Conservation (phyloP, 164 flowering plant genomes). For the Vitis riparia region DNA sequence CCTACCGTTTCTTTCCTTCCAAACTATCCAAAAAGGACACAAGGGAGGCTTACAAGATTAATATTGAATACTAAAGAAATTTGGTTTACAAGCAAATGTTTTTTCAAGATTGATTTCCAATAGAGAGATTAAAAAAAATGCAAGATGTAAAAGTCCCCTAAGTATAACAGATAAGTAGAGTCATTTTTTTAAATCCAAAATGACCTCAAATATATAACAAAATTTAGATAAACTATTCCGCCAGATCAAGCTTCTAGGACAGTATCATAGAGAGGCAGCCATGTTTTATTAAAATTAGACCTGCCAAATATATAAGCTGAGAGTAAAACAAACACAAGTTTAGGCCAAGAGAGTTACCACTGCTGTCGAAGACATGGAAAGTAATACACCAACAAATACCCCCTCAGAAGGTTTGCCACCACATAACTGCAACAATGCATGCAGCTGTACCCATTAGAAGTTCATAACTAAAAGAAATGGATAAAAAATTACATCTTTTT, state of each 20-base stretch:
- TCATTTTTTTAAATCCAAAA: no score
- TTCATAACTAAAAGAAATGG: slow-evolving; percentile 1
- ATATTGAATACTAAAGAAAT: no score
- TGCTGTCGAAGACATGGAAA: slow-evolving; percentile 99
- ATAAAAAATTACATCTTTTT: not conserved
- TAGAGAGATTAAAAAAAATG: not conserved
- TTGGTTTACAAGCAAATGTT: no score
- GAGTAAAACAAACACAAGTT: slow-evolving; percentile 1
- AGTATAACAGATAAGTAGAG: no score
- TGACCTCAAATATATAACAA: not conserved
- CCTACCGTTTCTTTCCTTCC: no score
- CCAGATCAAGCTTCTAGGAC: not conserved
- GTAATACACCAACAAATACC: slow-evolving; percentile 85
- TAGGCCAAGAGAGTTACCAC: slow-evolving; percentile 59
- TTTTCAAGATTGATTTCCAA: not conserved
- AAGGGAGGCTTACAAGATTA: no score
- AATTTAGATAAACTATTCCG: not conserved
- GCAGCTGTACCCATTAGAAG: slow-evolving; percentile 17
- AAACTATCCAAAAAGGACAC: no score
- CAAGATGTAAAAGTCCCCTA: no score
- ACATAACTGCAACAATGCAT: slow-evolving; percentile 69
- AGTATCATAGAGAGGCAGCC: not conserved
- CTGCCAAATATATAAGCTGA: not conserved
- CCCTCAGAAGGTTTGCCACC: slow-evolving; percentile 97
- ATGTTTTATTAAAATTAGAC: not conserved